A percentile compares a stretch with the other conserved stretches of the same genome.
These are phyloP conservation scores for sunflower (Helianthus annuus) DNA, from an alignment of 129 eudicot genomes.

Conservation along the genomic window DNA sequence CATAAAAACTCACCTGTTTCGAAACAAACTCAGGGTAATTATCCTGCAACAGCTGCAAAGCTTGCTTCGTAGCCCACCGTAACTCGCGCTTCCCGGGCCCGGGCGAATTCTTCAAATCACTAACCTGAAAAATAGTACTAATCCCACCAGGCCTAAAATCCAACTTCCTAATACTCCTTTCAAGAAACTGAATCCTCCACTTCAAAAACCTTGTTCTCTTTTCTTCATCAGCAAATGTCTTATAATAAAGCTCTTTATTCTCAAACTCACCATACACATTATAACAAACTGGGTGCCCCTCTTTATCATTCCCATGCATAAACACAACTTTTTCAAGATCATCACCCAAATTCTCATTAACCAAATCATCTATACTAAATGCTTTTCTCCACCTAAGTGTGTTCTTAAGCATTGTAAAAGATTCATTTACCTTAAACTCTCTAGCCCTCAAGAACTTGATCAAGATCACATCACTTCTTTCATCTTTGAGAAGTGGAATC, in stretches of 20 bases:
- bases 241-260: conserved; percentile 72
- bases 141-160: conserved; percentile 79
- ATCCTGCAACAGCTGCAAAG: conserved; percentile 75
- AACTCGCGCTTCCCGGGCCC: conserved; percentile 65
- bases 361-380: conserved; percentile 62
- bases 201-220: conserved; percentile 62
- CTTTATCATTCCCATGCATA: conserved; percentile 70
- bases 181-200: conserved; percentile 90
- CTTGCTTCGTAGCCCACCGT: conserved; percentile 61
- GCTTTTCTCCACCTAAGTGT: conserved; percentile 64
- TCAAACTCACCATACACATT: conserved; percentile 95
- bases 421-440: conserved; percentile 67
- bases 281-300: conserved; percentile 81
- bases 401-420: conserved; percentile 67
- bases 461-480: conserved; percentile 63
- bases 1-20: conserved; percentile 52
- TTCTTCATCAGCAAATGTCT: conserved; percentile 78
- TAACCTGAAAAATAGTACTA: conserved; percentile 58
- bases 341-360: conserved; percentile 68
- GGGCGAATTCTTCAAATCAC: conserved; percentile 73
- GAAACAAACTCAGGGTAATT: conserved; percentile 87
- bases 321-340: conserved; percentile 85
- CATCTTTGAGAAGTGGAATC: conserved; percentile 67
- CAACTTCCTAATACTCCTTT: conserved; percentile 77
- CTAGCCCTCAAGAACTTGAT: conserved; percentile 80